Evolutionary conservation across 768 basidiomycete genomes (phyloP).

Genomic region (Goffeauzyma gilvescens): DNA sequence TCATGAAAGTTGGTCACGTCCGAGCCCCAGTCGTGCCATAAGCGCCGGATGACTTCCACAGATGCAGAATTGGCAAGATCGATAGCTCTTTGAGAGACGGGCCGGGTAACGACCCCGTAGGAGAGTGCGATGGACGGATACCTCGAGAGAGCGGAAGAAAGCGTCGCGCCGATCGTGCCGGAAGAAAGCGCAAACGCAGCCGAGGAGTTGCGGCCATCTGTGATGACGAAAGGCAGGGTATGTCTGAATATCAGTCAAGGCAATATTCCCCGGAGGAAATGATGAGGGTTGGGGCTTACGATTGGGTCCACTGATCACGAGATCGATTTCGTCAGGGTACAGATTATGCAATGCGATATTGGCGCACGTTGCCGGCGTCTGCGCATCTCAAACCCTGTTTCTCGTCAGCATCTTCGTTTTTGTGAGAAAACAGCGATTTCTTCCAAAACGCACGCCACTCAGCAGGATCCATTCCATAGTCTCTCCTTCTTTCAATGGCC

Average conservation of each 20-base stretch:
- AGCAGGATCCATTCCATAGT: conserved; percentile 79
- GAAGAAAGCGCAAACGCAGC: conserved; percentile 78
- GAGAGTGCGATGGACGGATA: conserved; percentile 66
- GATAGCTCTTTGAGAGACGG: conserved; percentile 43
- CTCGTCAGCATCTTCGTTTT: no score
- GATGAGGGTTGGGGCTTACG: conserved; percentile 12
- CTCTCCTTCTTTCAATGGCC: conserved; percentile 58
- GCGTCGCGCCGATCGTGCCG: conserved; percentile 78
- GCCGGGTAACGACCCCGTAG: conserved; percentile 59
- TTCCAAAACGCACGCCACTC: conserved; percentile 45
- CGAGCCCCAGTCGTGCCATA: conserved; percentile 72
- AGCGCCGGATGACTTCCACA: conserved; percentile 46
- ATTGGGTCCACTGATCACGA: conserved; percentile 40
- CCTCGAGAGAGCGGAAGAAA: conserved; percentile 44
- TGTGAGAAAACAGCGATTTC: conserved; percentile 5
- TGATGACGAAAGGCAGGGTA: conserved; percentile 1
- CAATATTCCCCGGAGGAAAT: background rate
- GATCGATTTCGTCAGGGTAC: conserved; percentile 64
- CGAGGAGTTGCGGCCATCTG: conserved; percentile 35
- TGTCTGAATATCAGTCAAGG: background rate
- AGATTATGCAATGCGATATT: conserved; percentile 82
- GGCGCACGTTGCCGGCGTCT: conserved; percentile 59
- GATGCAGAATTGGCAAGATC: conserved; percentile 58
- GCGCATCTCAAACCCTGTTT: no score
- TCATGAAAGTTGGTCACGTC: conserved; percentile 35